These are phyloP conservation scores for Euphorbia schlechtendalii DNA, from an alignment of 441 rosid genomes.

Conservation along the genomic window DNA sequence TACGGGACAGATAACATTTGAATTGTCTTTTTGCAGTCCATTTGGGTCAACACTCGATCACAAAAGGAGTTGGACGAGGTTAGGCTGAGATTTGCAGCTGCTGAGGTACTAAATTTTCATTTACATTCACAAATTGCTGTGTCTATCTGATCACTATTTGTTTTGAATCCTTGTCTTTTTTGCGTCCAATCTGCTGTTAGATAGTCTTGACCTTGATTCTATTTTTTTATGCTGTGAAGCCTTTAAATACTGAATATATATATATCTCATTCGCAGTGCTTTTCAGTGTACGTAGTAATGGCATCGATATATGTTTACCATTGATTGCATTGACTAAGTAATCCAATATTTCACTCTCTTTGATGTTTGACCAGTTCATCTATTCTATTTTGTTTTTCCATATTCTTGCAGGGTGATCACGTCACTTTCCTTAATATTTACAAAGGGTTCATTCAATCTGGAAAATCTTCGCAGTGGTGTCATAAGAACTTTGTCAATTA, in stretches of 20 bases:
- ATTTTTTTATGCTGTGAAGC: no score
- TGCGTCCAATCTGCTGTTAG: background rate
- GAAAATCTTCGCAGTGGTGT: slow-evolving; percentile 84
- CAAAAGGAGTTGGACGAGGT: slow-evolving; percentile 90
- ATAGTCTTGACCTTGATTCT: slow-evolving; percentile 2
- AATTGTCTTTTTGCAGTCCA: slow-evolving; percentile 49
- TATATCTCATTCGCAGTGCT: background rate
- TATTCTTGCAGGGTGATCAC: slow-evolving; percentile 79
- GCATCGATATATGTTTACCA: background rate
- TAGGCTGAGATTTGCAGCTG: slow-evolving; percentile 92
- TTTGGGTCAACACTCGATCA: slow-evolving; percentile 75
- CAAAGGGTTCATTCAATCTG: slow-evolving; percentile 80
- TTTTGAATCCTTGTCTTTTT: background rate
- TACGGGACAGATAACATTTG: background rate
- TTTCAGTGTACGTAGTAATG: background rate
- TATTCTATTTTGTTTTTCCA: background rate
- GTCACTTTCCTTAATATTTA: slow-evolving; percentile 80
- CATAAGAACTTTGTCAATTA: slow-evolving; percentile 69
- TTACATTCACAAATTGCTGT: background rate
- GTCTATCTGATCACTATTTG: background rate
- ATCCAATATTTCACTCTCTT: background rate
- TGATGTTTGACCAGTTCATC: background rate
- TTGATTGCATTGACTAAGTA: background rate
- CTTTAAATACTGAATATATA: no score
- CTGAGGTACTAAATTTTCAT: slow-evolving; percentile 51